phyloP scores from a whole-genome alignment of 2,329 filamentous ascomycete genomes.

The Sporothrix schenckii region DNA sequence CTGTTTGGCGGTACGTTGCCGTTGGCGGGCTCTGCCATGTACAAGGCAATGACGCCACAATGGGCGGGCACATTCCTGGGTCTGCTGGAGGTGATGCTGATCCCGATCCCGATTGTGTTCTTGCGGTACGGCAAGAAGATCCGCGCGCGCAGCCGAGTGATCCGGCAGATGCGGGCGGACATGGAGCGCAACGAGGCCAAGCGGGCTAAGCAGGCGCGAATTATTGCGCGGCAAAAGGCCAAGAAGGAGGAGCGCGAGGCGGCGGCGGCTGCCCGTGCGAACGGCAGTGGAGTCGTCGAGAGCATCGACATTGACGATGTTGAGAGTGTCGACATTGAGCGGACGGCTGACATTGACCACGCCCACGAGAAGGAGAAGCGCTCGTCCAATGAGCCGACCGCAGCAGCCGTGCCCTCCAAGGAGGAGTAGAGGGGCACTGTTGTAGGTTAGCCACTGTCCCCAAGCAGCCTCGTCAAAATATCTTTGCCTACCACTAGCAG shows the following conservation, averaged over 20 bases:
- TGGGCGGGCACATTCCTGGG: conserved; percentile 76
- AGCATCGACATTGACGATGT: conserved; percentile 20
- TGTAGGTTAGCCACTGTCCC: neutral
- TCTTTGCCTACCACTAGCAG: neutral
- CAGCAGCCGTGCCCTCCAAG: neutral
- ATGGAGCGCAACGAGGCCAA: conserved; percentile 40
- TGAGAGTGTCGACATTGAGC: conserved; percentile 29
- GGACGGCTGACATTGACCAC: conserved; percentile 17
- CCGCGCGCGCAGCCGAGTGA: conserved; percentile 51
- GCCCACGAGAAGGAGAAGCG: conserved; percentile 16
- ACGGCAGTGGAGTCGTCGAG: conserved; percentile 14
- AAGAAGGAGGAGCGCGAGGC: conserved; percentile 26
- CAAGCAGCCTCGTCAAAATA: neutral
- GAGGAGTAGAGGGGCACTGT: neutral
- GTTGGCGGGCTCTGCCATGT: conserved; percentile 72
- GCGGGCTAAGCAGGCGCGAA: conserved; percentile 37
- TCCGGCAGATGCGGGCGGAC: conserved; percentile 49
- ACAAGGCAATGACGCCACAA: conserved; percentile 65
- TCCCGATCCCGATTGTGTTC: conserved; percentile 76
- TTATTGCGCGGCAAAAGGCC: conserved; percentile 33
- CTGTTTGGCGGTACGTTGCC: conserved; percentile 71
- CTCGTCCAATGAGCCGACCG: neutral
- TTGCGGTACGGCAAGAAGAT: conserved; percentile 60
- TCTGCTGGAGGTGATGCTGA: conserved; percentile 67
- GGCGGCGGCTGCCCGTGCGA: neutral